phyloP scores from a whole-genome alignment of 495 filamentous ascomycete genomes.

The Neurospora sublineolata region DNA sequence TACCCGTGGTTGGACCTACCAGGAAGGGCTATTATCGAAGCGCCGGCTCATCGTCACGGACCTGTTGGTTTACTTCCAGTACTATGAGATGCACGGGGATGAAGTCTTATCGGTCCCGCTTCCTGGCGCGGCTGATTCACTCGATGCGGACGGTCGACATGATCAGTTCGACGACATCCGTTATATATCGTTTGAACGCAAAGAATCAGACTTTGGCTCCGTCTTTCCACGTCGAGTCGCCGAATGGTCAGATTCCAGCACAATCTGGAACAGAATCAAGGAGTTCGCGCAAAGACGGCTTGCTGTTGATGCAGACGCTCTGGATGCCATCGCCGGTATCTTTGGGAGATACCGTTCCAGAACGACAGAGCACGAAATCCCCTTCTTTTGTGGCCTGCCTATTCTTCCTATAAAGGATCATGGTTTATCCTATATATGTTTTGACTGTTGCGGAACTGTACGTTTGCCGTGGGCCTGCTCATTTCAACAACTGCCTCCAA shows the following conservation, averaged over 20 bases:
- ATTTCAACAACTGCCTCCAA: no score
- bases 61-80: constrained; percentile 26
- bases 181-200: not conserved
- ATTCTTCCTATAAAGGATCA: not conserved
- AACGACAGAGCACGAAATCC: not conserved
- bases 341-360: not conserved
- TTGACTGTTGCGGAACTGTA: no score
- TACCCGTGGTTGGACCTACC: constrained; percentile 33
- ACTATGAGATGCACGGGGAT: constrained; percentile 13
- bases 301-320: not conserved
- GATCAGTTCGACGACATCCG: not conserved
- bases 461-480: no score
- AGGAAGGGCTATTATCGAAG: constrained; percentile 25
- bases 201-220: not conserved
- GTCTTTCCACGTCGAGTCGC: not conserved
- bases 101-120: constrained; percentile 2
- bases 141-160: not conserved
- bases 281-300: not conserved
- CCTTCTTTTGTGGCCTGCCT: not conserved
- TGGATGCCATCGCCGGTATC: not conserved
- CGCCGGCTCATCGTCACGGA: constrained; percentile 14
- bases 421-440: no score
- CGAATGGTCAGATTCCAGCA: not conserved
- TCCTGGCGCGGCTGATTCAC: not conserved
- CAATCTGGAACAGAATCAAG: not conserved